A percentile compares a stretch with the other conserved stretches of the same genome.
These are phyloP conservation scores for Aspergillus haitiensis DNA, from an alignment of 495 filamentous ascomycete genomes.

Conservation along the genomic window DNA sequence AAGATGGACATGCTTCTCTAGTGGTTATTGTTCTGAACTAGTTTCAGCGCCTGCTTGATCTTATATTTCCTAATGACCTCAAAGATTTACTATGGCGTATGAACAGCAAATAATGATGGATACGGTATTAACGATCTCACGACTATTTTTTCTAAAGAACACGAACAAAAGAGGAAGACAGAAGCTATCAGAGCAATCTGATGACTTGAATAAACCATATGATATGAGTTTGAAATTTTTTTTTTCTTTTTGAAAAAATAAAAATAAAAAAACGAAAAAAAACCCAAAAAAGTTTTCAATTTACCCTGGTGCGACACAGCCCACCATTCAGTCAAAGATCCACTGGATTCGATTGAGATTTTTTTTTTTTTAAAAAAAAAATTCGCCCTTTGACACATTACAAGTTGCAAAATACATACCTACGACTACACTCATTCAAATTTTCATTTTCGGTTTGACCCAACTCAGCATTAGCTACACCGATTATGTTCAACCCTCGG, in stretches of 20 bases:
- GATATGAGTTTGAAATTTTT: not conserved
- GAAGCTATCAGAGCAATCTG: conserved; percentile 20
- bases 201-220: conserved; percentile 14
- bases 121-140: conserved; percentile 44
- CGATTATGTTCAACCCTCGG: not conserved
- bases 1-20: conserved; percentile 6
- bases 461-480: conserved; percentile 3
- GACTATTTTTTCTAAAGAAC: conserved; percentile 23
- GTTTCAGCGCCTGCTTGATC: conserved; percentile 13
- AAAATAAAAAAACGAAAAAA: too few relatives aligned
- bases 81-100: conserved; percentile 30
- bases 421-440: not conserved
- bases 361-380: too few relatives aligned
- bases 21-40: conserved; percentile 13
- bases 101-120: conserved; percentile 36
- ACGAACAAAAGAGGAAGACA: conserved; percentile 24
- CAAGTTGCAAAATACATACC: too few relatives aligned
- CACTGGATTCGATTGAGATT: not conserved
- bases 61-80: conserved; percentile 33
- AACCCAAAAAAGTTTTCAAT: conserved; percentile 11
- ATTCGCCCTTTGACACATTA: conserved; percentile 2
- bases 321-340: conserved; percentile 11
- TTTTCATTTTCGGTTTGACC: conserved; percentile 3
- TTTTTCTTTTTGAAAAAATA: too few relatives aligned
- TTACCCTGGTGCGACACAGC: conserved; percentile 12